Evolutionary conservation across 768 basidiomycete genomes (phyloP), one percentile per base, ranked within the genome.

Genomic region (Boletus sensibilis): DNA sequence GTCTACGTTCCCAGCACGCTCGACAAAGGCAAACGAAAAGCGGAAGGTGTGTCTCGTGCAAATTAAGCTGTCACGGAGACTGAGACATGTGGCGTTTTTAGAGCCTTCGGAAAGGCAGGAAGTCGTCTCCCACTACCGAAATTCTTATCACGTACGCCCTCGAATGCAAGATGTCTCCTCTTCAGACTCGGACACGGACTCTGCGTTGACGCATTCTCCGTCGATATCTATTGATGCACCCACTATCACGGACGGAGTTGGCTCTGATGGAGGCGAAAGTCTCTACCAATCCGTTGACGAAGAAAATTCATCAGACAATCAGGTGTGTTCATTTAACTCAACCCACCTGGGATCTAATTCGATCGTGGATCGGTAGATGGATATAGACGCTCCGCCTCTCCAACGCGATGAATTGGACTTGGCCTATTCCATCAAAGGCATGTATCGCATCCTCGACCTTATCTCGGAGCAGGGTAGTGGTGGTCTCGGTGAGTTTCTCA

Each of bases 401-500:
- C 56, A 57, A 29, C 50, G 14, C 3, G 59, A 67, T 35, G 58
- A 44, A 38, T 33, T 46, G 16, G 72, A 74, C 31, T 44, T 72
- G 48, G 58, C 56, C 10, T 50, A 49, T 52, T 73, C 62, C 4
- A 69, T 84, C 60, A 68, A 70, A 45, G 79, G 78, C n/a, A 71
- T 83, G 72, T 82, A 78, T 66, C 75, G 80, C 7, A 73, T 85
- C 34, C 70, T 84, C 5, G 82, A 84, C 49, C 69, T 85, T 14
- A 78, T 83, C 57, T 75, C 68, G 12, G 84, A 85, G 55, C 70
- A 75, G 44, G 77, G 77, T 1, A 81, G 75, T 35, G 76, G 79
- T 5, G 81, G 82, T 1, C 72, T 83, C 6, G 84, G 84, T 82
- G 59, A 54, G 67, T 10, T 25, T 41, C 13, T 21, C 12, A 21